Evolutionary conservation across 345 rosid genomes (phyloP).

Genomic region (Rhizophora mangle): DNA sequence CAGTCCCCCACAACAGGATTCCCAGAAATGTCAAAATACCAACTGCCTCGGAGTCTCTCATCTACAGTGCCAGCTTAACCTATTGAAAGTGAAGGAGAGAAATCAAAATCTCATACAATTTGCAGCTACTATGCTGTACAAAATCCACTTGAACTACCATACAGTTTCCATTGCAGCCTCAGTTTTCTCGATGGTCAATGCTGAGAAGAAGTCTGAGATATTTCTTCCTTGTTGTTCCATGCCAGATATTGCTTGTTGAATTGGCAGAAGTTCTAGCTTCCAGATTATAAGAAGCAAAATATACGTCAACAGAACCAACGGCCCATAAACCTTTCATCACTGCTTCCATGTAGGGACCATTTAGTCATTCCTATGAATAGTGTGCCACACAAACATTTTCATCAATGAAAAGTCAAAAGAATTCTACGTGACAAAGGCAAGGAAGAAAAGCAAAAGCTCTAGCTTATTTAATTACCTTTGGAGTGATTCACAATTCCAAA

Average conservation of each 20-base stretch:
- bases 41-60: conserved; percentile 70
- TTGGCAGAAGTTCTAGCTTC: not conserved
- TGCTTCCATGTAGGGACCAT: conserved; percentile 91
- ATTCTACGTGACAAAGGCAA: not conserved
- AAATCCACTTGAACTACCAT: conserved; percentile 27
- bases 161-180: conserved; percentile 92
- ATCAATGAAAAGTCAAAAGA: not conserved
- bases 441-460: not conserved
- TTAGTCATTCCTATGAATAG: conserved; percentile 79
- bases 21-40: conserved; percentile 92
- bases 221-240: conserved; percentile 47
- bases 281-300: conserved; percentile 33
- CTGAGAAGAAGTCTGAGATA: conserved; percentile 89
- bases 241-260: conserved; percentile 23
- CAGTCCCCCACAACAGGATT: conserved; percentile 84
- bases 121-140: conserved; percentile 4
- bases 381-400: conserved; percentile 13
- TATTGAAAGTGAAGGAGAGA: conserved; percentile 16
- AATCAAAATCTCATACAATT: conserved; percentile 7
- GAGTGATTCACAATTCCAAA: conserved; percentile 87
- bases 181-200: conserved; percentile 85
- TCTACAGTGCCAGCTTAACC: conserved; percentile 87
- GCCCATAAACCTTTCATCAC: conserved; percentile 71
- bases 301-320: conserved; percentile 54
- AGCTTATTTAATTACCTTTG: conserved; percentile 53